Evolutionary conservation across 2,329 filamentous ascomycete genomes (phyloP).

Genomic region (Hypoxylon sp.): DNA sequence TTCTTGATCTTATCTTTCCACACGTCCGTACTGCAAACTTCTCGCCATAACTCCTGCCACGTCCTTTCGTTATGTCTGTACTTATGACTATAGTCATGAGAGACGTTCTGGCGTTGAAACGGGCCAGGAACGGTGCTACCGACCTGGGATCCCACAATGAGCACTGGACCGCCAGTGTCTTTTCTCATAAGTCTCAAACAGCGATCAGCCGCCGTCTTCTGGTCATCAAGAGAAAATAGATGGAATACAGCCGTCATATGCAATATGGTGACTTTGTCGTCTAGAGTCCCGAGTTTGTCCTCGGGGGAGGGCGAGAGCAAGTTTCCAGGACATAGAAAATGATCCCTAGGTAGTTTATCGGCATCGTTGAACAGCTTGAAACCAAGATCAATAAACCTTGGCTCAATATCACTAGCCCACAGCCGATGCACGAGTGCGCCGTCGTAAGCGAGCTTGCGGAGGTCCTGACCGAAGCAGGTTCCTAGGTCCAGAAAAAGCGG

Average conservation of each 20-base stretch:
- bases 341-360: slow-evolving; percentile 51
- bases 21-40: slow-evolving; percentile 37
- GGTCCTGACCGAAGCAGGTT: slow-evolving; percentile 61
- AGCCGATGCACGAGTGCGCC: slow-evolving; percentile 53
- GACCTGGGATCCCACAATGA: slow-evolving; percentile 52
- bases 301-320: slow-evolving; percentile 49
- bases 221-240: slow-evolving; percentile 57
- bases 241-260: slow-evolving; percentile 58
- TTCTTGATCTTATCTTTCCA: slow-evolving; percentile 46
- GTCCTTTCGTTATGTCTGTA: slow-evolving; percentile 46
- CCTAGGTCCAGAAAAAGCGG: slow-evolving; percentile 60
- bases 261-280: slow-evolving; percentile 53
- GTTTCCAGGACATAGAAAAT: slow-evolving; percentile 57
- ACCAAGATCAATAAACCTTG: slow-evolving; percentile 58
- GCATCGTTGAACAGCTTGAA: slow-evolving; percentile 60
- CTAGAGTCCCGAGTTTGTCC: slow-evolving; percentile 54
- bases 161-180: slow-evolving; percentile 50
- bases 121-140: slow-evolving; percentile 34
- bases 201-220: slow-evolving; percentile 50
- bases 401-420: slow-evolving; percentile 56
- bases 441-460: slow-evolving; percentile 59
- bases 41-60: slow-evolving; percentile 49
- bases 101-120: slow-evolving; percentile 9
- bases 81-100: slow-evolving; percentile 31
- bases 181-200: slow-evolving; percentile 52